Base-by-base conservation (phyloP, 2,329 filamentous ascomycete genomes). In the Trichothecium sympodiale region DNA sequence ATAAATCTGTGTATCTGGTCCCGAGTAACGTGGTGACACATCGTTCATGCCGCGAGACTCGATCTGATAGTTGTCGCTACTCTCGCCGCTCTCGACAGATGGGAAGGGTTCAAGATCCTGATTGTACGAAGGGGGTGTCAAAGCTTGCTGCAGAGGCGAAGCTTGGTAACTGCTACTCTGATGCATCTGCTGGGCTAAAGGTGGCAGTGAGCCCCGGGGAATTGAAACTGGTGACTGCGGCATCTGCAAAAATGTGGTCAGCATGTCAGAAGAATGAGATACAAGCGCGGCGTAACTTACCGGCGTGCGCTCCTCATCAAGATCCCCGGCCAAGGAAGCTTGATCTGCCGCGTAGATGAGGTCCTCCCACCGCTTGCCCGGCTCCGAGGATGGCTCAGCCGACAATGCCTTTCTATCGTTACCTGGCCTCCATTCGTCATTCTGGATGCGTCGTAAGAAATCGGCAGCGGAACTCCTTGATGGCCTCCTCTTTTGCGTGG, bases 321-420 rank as follows among this genome's bases (percentile, higher is more conserved):
- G 73, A 49, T 81, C 89, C 61, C 94, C 88, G 3, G 86, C 93
- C 18, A 88, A 87, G 42, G 86, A 94, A 23, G 72, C 61, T 37
- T 64, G 60, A 41, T 62, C 60, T 27, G 84, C 89, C 35, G 89
- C 89, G 59, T 95, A 88, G 45, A 96, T 93, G 41, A 96, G 69
- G 57, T 96, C 89, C 59, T 94, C 86, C 91, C 89, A 96, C 50
- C 89, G 74, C 62, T 91, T 94, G 45, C 85, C 87, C 60, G 83
- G 83, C 40, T 83, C 80, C 15, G 75, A 77, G 38, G 80, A 74
- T 17, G 88, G 87, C 58, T 95, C 89, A 29, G 84, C 84, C 13
- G 86, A 94, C 46, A 83, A 74, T 38, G 86, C 84, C 60, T 94
- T 94, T 43, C 84, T 74, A 49, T 85, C 78, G 48, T 80, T 77